Evolutionary conservation across 225 moss, liverwort and hornwort genomes (phyloP).

Genomic region (Thuidium tamariscinum): DNA sequence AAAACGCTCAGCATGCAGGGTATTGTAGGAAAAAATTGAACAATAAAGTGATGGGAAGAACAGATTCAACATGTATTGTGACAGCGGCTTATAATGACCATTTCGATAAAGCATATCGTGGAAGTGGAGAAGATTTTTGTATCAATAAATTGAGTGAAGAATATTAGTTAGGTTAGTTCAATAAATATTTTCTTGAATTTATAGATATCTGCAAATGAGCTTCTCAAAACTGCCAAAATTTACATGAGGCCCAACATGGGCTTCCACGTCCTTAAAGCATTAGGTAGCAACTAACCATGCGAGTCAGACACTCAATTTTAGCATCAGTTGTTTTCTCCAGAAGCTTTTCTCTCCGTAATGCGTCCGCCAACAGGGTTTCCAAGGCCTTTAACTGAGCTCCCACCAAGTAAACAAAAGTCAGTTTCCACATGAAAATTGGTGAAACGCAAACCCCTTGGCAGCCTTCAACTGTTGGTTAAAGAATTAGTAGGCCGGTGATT

Average conservation of each 20-base stretch:
- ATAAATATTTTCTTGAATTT: no score
- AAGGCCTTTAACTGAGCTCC: slow-evolving; percentile 37
- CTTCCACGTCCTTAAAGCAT: neutral
- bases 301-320: slow-evolving; percentile 71
- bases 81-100: neutral
- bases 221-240: neutral
- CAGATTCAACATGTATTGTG: neutral
- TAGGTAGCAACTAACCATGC: slow-evolving; percentile 31
- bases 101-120: neutral
- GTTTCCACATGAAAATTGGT: neutral
- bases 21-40: neutral
- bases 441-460: neutral
- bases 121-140: neutral
- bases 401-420: neutral
- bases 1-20: neutral
- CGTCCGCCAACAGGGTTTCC: slow-evolving; percentile 70
- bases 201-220: neutral
- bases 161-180: no score
- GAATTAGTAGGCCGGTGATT: neutral
- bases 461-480: neutral
- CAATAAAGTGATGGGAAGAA: neutral
- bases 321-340: slow-evolving; percentile 44
- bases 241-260: no score
- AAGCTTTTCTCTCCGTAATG: slow-evolving; percentile 61
- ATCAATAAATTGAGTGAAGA: neutral